Evolutionary conservation across 495 filamentous ascomycete genomes (phyloP), one percentile per base, ranked within the genome.

Genomic region (Neurospora sp.): DNA sequence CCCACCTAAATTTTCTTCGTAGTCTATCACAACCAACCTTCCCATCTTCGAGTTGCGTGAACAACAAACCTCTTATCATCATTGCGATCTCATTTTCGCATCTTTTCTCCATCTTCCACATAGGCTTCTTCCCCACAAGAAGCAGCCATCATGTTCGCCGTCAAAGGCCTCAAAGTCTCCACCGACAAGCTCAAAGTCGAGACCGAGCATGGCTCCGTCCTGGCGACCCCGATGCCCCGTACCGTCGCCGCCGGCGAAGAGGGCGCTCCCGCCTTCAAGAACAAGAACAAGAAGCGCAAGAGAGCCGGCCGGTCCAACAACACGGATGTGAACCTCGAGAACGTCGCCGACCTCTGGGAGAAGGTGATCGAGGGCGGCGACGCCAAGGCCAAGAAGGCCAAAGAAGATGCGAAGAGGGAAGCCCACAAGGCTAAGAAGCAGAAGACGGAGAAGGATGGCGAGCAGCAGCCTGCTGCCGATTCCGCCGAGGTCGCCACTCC

Each of bases 151-250:
- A 98, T 99, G 96, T 99, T 99, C 80, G 89, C 94, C 5, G 94
- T 98, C 71, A 92, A 92, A 75, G 96, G 95, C 74, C 97, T 94
- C 92, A 91, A 92, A 27, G 84, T 98, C 37, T 87, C 92, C 74
- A 86, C 89, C 71, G 86, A 89, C 76, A 84, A 84, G 69, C 88
- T 94, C 70, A 93, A 92, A 81, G 81, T 88, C 31, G 94, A 97
- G 83, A 86, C 82, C 39, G 85, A 89, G 23, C 54, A 62, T 62
- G 54, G 54, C 54, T 62, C 54, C 20, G 75, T 69, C 41, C 69
- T 62, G 62, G 76, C 70, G 71, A 73, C 54, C 12, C 54, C 23
- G 14, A 31, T 5, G 0, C 23, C 54, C 54, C 54, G 54, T 35
- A 62, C 54, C 23, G 23, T 62, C 54, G 54, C 54, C 54, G 54